A percentile compares a stretch with the other conserved stretches of the same genome.
phyloP scores from a whole-genome alignment of 257 asterid genomes.

The Linaria vulgaris region DNA sequence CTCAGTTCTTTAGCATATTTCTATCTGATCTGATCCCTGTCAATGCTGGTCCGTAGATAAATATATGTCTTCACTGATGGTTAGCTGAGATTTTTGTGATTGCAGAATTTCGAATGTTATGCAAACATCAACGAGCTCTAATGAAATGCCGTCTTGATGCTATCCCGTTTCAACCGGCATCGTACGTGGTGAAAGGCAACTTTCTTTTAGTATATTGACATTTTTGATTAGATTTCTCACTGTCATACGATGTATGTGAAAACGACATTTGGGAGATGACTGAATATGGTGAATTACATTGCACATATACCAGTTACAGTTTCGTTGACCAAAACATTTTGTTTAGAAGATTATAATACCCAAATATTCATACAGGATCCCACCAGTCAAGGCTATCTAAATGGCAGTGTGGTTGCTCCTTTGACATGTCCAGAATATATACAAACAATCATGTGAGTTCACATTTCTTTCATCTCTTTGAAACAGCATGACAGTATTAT shows the following conservation, averaged over 20 bases:
- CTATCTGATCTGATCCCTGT: neutral
- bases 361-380: too few relatives aligned
- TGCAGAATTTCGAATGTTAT: constrained; percentile 52
- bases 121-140: constrained; percentile 33
- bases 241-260: constrained; percentile 10
- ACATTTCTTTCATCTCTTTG: too few relatives aligned
- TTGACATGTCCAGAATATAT: too few relatives aligned
- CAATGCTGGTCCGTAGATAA: neutral
- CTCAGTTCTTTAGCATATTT: constrained; percentile 5
- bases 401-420: too few relatives aligned
- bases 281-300: neutral
- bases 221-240: neutral
- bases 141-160: constrained; percentile 16
- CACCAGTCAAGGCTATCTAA: too few relatives aligned
- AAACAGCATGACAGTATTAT: too few relatives aligned
- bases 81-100: constrained; percentile 18
- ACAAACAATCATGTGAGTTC: too few relatives aligned
- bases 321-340: too few relatives aligned
- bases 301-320: too few relatives aligned
- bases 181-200: constrained; percentile 14
- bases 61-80: constrained; percentile 1
- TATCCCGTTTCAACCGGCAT: constrained; percentile 21
- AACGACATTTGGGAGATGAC: neutral
- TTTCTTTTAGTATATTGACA: constrained; percentile 12
- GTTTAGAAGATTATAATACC: too few relatives aligned